Percentiles rank a stretch among this genome's conserved stretches.
Evolutionary conservation across 73 alveolate genomes (phyloP).

Genomic region (Symbiodinium natans): DNA sequence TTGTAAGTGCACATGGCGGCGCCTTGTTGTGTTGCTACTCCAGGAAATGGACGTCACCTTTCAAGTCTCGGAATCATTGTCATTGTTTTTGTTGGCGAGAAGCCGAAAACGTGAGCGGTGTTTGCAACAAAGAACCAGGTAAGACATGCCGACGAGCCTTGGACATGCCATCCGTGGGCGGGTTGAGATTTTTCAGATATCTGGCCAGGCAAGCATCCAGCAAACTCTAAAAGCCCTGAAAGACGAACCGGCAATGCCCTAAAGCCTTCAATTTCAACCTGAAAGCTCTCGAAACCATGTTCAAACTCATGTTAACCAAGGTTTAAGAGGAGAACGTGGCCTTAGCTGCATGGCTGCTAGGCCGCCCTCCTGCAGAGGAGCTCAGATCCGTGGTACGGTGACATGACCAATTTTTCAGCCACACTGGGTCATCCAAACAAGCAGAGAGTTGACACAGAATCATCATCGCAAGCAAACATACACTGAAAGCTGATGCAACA

Average conservation of each 20-base stretch:
- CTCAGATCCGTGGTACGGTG: too few species aligned
- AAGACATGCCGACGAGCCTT: background rate
- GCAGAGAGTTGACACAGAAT: background rate
- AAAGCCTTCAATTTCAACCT: background rate
- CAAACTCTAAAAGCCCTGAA: background rate
- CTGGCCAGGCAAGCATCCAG: conserved; percentile 75
- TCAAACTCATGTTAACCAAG: too few species aligned
- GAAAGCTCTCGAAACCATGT: too few species aligned
- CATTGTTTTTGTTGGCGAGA: too few species aligned
- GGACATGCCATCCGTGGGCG: conserved; percentile 99
- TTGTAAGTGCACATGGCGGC: too few species aligned
- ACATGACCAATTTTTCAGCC: too few species aligned
- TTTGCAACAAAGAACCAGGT: too few species aligned
- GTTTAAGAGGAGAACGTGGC: too few species aligned
- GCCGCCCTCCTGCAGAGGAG: background rate
- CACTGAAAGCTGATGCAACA: too few species aligned
- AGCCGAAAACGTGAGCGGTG: too few species aligned
- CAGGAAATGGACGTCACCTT: conserved; percentile 99
- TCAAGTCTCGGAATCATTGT: too few species aligned
- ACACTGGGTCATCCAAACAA: background rate
- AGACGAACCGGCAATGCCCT: background rate
- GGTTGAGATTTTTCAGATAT: conserved; percentile 98
- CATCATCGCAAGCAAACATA: too few species aligned
- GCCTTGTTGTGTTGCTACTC: conserved; percentile 99
- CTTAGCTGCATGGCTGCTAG: conserved; percentile 75